Evolutionary conservation across 1,284 basidiomycete genomes (phyloP), one percentile per base, ranked within the genome.

Genomic region (Pterulicium gracile): DNA sequence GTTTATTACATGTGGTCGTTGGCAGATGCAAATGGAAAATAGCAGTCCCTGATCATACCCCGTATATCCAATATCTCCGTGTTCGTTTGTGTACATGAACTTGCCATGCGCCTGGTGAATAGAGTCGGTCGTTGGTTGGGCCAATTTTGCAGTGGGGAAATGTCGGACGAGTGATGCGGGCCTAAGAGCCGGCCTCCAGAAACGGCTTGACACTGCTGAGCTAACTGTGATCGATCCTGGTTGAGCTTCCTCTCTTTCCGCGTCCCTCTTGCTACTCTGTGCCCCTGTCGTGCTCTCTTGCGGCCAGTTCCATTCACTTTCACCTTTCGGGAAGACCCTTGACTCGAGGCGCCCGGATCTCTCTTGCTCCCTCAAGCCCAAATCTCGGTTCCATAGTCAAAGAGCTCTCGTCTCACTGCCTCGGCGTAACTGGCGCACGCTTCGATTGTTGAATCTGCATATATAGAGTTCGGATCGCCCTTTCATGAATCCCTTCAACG

Each of bases 1-100:
- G 15, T 39, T 4, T 39, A 47, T 40, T 56, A 56, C 39, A 56
- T 56, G 54, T 56, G 54, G 54, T 46, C 52, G 10, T 40, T 56
- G 15, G 47, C 47, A 14, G 51, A 52, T 24, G 4, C 36, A 7
- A 39, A 39, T 39, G 36, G 36, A 4, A 39, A 39, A 17, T 39
- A 17, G 15, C 4, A 17, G n/a, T n/a, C n/a, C n/a, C n/a, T n/a
- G n/a, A n/a, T n/a, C n/a, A n/a, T n/a, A n/a, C n/a, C n/a, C n/a
- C n/a, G n/a, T n/a, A n/a, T n/a, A n/a, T n/a, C n/a, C n/a, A n/a
- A n/a, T n/a, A n/a, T n/a, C n/a, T n/a, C n/a, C n/a, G n/a, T n/a
- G n/a, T n/a, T n/a, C n/a, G n/a, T n/a, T n/a, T n/a, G n/a, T n/a
- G n/a, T n/a, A n/a, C n/a, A n/a, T n/a, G n/a, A n/a, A n/a, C n/a